Percentiles rank a stretch among this genome's conserved stretches.
Conservation (phyloP, 148 eudicot genomes). For the Fagopyrum tataricum region DNA sequence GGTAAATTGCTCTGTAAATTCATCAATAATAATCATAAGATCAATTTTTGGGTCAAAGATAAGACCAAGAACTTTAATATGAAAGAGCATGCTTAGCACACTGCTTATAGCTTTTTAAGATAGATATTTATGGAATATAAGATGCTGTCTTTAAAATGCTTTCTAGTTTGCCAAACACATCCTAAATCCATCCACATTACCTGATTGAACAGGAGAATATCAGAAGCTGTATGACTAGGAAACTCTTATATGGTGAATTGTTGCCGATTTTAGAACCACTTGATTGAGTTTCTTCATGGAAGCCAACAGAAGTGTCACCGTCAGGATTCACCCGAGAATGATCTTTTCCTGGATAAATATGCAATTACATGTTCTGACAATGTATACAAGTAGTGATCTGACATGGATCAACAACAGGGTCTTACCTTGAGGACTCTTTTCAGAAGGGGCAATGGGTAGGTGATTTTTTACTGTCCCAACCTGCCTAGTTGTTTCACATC, state of each 20-base stretch:
- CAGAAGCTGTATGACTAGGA: slow-evolving; percentile 50
- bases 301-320: slow-evolving; percentile 20
- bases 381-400: not conserved
- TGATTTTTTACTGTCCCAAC: slow-evolving; percentile 38
- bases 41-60: not conserved
- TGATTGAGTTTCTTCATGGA: slow-evolving; percentile 29
- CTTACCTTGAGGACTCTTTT: slow-evolving; percentile 58
- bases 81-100: not conserved
- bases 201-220: slow-evolving; percentile 31
- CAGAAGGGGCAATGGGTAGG: slow-evolving; percentile 28
- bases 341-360: slow-evolving; percentile 25
- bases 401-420: slow-evolving; percentile 10
- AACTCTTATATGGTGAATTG: slow-evolving; percentile 43
- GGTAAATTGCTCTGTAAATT: not conserved
- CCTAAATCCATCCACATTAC: slow-evolving; percentile 15
- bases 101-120: not conserved
- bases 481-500: slow-evolving; percentile 41
- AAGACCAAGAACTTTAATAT: not conserved
- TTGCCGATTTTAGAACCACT: slow-evolving; percentile 15
- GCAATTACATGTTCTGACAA: slow-evolving; percentile 2
- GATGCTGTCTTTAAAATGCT: not conserved
- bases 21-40: not conserved
- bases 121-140: not conserved
- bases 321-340: slow-evolving; percentile 26
- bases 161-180: not conserved